Conservation (phyloP, 176 grass and related monocot genomes). For the Zizania latifolia region DNA sequence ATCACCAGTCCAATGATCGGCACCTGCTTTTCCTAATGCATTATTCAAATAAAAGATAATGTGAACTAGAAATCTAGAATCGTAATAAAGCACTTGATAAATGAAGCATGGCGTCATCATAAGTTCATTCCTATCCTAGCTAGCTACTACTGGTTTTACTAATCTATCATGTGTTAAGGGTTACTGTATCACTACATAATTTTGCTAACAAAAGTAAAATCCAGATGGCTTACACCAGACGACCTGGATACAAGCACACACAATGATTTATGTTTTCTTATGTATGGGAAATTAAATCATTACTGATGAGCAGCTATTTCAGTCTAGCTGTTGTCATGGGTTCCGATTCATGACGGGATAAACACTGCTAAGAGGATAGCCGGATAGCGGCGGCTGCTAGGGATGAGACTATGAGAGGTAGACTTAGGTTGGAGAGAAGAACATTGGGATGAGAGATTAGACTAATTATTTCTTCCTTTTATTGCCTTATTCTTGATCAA, state of each 20-base stretch:
- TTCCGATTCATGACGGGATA: no score
- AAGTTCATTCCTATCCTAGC: background rate
- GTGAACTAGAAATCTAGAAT: constrained; percentile 39
- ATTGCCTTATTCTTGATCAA: no score
- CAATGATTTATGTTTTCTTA: background rate
- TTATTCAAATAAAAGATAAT: constrained; percentile 47
- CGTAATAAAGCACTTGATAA: background rate
- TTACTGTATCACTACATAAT: background rate
- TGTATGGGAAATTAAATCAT: background rate
- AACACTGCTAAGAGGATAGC: no score
- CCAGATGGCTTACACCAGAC: background rate
- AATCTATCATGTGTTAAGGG: background rate
- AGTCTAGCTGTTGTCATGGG: no score
- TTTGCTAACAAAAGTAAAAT: background rate
- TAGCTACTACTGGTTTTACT: background rate
- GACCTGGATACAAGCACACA: background rate
- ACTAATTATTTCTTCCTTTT: no score
- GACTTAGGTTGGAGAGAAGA: no score
- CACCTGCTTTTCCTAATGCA: constrained; percentile 85
- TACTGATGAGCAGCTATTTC: background rate
- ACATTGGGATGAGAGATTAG: no score
- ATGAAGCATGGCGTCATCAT: constrained; percentile 9
- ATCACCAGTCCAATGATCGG: constrained; percentile 95
- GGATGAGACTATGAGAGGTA: no score
- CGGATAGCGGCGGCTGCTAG: no score